Conservation (phyloP, 2,329 filamentous ascomycete species). For the Tolypocladium nubicola region DNA sequence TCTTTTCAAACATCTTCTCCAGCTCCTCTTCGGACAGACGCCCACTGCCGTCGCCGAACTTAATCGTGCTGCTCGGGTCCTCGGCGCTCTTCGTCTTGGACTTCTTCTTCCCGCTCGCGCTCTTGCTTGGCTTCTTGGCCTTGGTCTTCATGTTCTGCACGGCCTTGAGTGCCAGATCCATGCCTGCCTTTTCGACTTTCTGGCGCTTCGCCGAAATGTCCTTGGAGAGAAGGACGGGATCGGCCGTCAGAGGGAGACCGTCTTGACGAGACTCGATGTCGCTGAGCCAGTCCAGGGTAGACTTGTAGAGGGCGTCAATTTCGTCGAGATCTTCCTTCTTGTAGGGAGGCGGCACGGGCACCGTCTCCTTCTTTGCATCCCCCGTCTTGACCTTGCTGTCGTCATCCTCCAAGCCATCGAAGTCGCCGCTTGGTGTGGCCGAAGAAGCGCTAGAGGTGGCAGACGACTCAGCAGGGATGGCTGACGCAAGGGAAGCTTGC, state of each 20-base stretch:
- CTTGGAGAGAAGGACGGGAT: constrained; percentile 63
- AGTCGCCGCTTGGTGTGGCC: constrained; percentile 41
- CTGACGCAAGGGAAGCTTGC: constrained; percentile 36
- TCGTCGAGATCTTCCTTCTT: constrained; percentile 59
- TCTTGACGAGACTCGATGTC: constrained; percentile 61
- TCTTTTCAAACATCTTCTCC: constrained; percentile 35
- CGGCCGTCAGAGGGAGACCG: constrained; percentile 56
- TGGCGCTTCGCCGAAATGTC: constrained; percentile 61
- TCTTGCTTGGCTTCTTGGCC: constrained; percentile 24
- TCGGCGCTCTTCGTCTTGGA: constrained; percentile 24
- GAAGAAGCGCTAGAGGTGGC: constrained; percentile 30
- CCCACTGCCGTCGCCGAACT: constrained; percentile 25
- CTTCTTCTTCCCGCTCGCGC: constrained; percentile 21
- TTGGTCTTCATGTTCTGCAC: constrained; percentile 37
- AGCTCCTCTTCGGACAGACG: constrained; percentile 34
- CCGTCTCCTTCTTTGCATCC: constrained; percentile 27
- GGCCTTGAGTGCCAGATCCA: constrained; percentile 61
- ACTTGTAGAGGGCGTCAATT: constrained; percentile 51
- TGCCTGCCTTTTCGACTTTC: constrained; percentile 59
- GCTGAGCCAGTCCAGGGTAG: constrained; percentile 63
- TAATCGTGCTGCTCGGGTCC: constrained; percentile 27
- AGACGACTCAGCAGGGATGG: neutral
- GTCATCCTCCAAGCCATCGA: constrained; percentile 74
- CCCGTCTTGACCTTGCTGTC: constrained; percentile 27
- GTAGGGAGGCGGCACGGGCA: constrained; percentile 57